phyloP scores from a whole-genome alignment of 2,329 filamentous ascomycete genomes.

The Arthrobotrys conoides region DNA sequence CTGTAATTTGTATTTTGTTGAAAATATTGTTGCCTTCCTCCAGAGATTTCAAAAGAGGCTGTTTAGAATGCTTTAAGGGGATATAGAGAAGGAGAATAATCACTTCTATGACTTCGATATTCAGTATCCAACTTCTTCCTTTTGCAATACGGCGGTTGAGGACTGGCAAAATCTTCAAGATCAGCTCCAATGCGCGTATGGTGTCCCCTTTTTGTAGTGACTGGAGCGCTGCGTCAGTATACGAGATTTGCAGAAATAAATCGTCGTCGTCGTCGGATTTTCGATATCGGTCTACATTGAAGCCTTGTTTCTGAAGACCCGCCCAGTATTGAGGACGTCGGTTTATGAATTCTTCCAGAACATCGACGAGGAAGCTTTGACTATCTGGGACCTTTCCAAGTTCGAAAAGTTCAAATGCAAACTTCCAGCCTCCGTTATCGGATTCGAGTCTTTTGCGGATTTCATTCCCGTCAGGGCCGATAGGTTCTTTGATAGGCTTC shows the following conservation, averaged over 20 bases:
- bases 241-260: slow-evolving; percentile 36
- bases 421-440: slow-evolving; percentile 8
- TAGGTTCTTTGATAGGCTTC: not conserved
- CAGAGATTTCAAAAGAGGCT: not conserved
- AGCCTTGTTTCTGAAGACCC: slow-evolving; percentile 5
- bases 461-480: not conserved
- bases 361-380: slow-evolving; percentile 6
- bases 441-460: slow-evolving; percentile 17
- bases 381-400: slow-evolving; percentile 22
- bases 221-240: slow-evolving; percentile 4
- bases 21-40: not conserved
- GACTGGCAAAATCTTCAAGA: not conserved
- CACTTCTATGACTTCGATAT: slow-evolving; percentile 8
- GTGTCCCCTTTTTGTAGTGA: slow-evolving; percentile 5
- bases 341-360: slow-evolving; percentile 29
- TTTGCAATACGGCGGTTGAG: not conserved
- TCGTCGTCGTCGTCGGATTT: slow-evolving; percentile 23
- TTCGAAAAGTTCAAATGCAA: slow-evolving; percentile 29
- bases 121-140: not conserved
- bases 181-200: slow-evolving; percentile 4
- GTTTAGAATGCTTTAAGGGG: not conserved
- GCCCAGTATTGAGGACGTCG: slow-evolving; percentile 19
- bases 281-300: slow-evolving; percentile 11
- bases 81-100: not conserved
- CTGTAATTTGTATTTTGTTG: not conserved